These are phyloP conservation scores for Thecaphora frezii DNA, from an alignment of 1,284 basidiomycete genomes.

Conservation along the genomic window DNA sequence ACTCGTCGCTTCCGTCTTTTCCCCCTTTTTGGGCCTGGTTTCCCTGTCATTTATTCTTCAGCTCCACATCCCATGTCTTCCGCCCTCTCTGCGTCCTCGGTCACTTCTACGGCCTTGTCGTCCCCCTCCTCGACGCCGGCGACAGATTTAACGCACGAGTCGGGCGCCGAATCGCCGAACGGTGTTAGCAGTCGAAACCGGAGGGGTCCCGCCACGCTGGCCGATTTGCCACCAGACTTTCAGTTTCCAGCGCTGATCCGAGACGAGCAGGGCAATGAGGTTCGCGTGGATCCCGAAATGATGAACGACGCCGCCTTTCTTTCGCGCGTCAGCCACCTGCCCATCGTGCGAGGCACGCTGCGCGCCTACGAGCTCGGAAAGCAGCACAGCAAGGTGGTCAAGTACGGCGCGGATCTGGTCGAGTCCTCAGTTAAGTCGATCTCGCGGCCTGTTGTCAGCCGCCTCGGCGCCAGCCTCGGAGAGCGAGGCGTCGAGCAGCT, in stretches of 20 bases:
- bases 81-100: slow-evolving; percentile 38
- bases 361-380: slow-evolving; percentile 76
- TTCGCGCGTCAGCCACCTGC: slow-evolving; percentile 53
- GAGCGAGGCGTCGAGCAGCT: slow-evolving; percentile 67
- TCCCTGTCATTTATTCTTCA: not conserved
- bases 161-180: slow-evolving; percentile 27
- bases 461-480: slow-evolving; percentile 65
- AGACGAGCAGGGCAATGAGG: slow-evolving; percentile 46
- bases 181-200: slow-evolving; percentile 6
- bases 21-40: too few relatives aligned
- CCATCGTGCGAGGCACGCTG: slow-evolving; percentile 71
- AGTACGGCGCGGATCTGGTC: slow-evolving; percentile 86
- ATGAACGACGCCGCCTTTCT: slow-evolving; percentile 49
- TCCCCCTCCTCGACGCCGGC: slow-evolving; percentile 44
- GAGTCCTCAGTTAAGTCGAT: slow-evolving; percentile 81
- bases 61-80: slow-evolving; percentile 27
- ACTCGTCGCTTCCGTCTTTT: too few relatives aligned
- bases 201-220: slow-evolving; percentile 23
- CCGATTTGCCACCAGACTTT: slow-evolving; percentile 46
- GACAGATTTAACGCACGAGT: slow-evolving; percentile 39
- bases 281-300: slow-evolving; percentile 44
- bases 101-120: slow-evolving; percentile 43
- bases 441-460: slow-evolving; percentile 79
- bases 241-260: slow-evolving; percentile 48
- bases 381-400: slow-evolving; percentile 75